phyloP scores from a whole-genome alignment of 768 basidiomycete species.

The Omphalotus guepiniiformis region DNA sequence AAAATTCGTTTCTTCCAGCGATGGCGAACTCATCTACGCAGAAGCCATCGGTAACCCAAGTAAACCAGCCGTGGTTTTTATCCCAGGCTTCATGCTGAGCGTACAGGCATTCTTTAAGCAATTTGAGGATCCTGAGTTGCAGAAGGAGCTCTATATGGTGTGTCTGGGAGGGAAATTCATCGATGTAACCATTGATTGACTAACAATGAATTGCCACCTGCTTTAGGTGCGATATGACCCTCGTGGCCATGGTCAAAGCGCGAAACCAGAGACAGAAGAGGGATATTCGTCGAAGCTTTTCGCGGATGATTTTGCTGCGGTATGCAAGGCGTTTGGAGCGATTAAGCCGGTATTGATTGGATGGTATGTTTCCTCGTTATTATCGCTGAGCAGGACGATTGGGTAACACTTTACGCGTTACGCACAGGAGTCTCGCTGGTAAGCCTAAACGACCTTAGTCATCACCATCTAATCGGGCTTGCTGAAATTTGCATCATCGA shows the following conservation, averaged over 20 bases:
- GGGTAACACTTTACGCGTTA: too few relatives aligned
- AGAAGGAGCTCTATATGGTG: conserved; percentile 13
- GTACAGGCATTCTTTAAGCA: conserved; percentile 12
- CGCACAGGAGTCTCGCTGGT: too few relatives aligned
- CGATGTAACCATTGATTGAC: background rate
- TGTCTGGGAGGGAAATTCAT: background rate
- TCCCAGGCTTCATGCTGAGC: conserved; percentile 14
- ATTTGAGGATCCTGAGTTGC: conserved; percentile 6
- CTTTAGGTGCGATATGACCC: conserved; percentile 20
- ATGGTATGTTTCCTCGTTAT: too few relatives aligned
- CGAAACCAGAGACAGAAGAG: conserved; percentile 10
- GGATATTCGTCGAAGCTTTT: conserved; percentile 12
- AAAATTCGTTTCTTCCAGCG: conserved; percentile 8
- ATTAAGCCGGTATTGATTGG: conserved; percentile 16
- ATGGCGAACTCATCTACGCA: conserved; percentile 19
- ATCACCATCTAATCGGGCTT: too few relatives aligned
- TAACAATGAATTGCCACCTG: background rate
- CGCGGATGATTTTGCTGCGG: conserved; percentile 16
- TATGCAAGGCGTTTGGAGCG: conserved; percentile 11
- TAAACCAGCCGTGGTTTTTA: conserved; percentile 19
- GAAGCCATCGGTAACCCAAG: conserved; percentile 16
- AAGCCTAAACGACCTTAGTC: too few relatives aligned
- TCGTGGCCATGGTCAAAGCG: conserved; percentile 18
- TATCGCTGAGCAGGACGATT: too few relatives aligned
- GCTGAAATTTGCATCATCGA: too few relatives aligned